Evolutionary conservation across 441 rosid genomes (phyloP).

Genomic region (Dalechampia spathulata): DNA sequence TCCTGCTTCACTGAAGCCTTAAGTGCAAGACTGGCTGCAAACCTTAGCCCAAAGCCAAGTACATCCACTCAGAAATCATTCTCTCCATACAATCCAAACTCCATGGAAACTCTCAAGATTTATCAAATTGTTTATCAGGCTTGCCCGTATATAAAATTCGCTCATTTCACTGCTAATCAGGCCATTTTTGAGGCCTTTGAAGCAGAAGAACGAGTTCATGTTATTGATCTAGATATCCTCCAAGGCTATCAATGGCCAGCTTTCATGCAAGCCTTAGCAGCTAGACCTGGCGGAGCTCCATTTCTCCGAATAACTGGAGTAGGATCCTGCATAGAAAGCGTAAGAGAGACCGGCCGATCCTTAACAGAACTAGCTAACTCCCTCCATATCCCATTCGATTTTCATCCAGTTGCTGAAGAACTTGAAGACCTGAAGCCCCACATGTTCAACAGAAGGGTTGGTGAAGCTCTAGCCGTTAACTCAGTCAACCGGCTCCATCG

Average conservation of each 20-base stretch:
- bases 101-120: conserved; percentile 41
- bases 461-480: conserved; percentile 60
- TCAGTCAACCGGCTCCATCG: conserved; percentile 44
- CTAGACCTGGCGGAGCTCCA: conserved; percentile 48
- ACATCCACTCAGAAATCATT: conserved; percentile 21
- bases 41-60: conserved; percentile 29
- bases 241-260: conserved; percentile 75
- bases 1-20: conserved; percentile 57
- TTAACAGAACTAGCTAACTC: conserved; percentile 45
- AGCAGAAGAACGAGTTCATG: conserved; percentile 54
- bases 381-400: conserved; percentile 55
- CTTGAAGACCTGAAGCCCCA: conserved; percentile 45
- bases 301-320: conserved; percentile 58
- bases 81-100: conserved; percentile 40
- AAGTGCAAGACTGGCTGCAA: conserved; percentile 41
- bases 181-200: conserved; percentile 62
- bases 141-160: conserved; percentile 55
- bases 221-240: conserved; percentile 56
- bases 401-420: conserved; percentile 46
- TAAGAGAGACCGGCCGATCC: conserved; percentile 46
- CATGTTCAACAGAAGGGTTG: conserved; percentile 50
- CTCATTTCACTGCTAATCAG: conserved; percentile 65
- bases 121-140: conserved; percentile 59
- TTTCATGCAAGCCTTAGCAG: conserved; percentile 65
- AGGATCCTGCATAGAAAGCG: conserved; percentile 28